Percentiles rank a stretch among this genome's conserved stretches.
Conservation (phyloP, 176 grass and related monocot species). For the Hordeum marinum region DNA sequence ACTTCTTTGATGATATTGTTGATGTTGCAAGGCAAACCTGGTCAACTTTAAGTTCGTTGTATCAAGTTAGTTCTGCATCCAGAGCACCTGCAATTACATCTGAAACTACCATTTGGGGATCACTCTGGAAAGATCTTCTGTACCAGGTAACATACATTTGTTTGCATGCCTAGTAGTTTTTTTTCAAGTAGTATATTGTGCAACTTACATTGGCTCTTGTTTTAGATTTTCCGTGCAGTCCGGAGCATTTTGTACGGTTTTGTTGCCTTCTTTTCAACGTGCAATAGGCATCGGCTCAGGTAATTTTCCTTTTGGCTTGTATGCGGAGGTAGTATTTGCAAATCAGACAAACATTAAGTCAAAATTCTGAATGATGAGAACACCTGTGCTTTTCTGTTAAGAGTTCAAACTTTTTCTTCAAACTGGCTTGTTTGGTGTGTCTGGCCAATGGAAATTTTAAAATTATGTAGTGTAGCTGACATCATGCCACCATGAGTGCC, state of each 20-base stretch:
- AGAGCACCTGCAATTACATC: slow-evolving; percentile 37
- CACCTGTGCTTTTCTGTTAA: not conserved
- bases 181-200: not conserved
- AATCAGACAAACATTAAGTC: not conserved
- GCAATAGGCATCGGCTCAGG: slow-evolving; percentile 96
- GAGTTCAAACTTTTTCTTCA: not conserved
- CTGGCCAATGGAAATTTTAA: not conserved
- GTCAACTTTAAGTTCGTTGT: slow-evolving; percentile 65
- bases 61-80: slow-evolving; percentile 65
- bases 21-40: slow-evolving; percentile 42
- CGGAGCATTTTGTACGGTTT: slow-evolving; percentile 96
- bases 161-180: not conserved
- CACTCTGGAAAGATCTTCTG: slow-evolving; percentile 95
- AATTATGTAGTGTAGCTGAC: not conserved
- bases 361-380: not conserved
- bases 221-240: slow-evolving; percentile 82
- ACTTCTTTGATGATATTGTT: slow-evolving; percentile 50
- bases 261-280: slow-evolving; percentile 90
- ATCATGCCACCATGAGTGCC: not conserved
- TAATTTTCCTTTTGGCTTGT: slow-evolving; percentile 14
- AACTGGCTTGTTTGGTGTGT: not conserved
- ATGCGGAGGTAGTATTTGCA: not conserved
- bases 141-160: slow-evolving; percentile 58
- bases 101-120: slow-evolving; percentile 54
- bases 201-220: slow-evolving; percentile 23